Evolutionary conservation across 2,329 filamentous ascomycete species (phyloP), one percentile per base, ranked within the genome.

Genomic region (Monosporascus sp.): DNA sequence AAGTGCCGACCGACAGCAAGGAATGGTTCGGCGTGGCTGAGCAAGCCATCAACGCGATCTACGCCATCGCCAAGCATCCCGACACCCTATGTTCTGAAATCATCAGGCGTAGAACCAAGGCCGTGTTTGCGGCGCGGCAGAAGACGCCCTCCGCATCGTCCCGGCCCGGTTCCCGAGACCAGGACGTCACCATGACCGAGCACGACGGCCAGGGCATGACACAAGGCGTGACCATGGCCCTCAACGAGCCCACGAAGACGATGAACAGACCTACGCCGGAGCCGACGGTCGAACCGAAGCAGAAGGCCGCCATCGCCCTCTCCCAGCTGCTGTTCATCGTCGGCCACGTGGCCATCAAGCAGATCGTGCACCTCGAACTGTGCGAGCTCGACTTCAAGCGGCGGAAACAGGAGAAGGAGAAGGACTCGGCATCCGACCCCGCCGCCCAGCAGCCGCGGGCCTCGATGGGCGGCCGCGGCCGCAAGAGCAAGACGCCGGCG

Each of bases 361-460:
- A 99, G 68, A 99, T 99, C 62, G 95, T 99, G 1, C 94, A 99
- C 68, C 82, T 99, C 11, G 94, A 99, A 65, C 79, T 97, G n/a
- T 96, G 92, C 68, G 94, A 99, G 67, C 84, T 94, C 49, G 94
- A 99, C 70, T 99, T 99, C 72, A 99, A 99, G 77, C 88, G 93
- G 51, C 83, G 93, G 60, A 99, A 99, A 77, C 87, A 89, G 41
- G 90, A 94, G 55, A 90, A 91, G 62, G 89, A 94, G 66, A 92
- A 90, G 75, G 79, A 72, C 15, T 65, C 74, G 2, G 71, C 74
- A 0, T 60, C 73, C 52, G 77, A 78, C 60, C 54, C 62, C 3
- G 70, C 76, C 8, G 31, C 31, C 31, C 31, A 35, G 31, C 66
- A 67, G 41, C 62, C 69, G 61, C 38, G 62, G 11, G 54, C 58